Base-by-base conservation (phyloP, 2,329 filamentous ascomycete genomes). In the Incumbomyces delicatus region DNA sequence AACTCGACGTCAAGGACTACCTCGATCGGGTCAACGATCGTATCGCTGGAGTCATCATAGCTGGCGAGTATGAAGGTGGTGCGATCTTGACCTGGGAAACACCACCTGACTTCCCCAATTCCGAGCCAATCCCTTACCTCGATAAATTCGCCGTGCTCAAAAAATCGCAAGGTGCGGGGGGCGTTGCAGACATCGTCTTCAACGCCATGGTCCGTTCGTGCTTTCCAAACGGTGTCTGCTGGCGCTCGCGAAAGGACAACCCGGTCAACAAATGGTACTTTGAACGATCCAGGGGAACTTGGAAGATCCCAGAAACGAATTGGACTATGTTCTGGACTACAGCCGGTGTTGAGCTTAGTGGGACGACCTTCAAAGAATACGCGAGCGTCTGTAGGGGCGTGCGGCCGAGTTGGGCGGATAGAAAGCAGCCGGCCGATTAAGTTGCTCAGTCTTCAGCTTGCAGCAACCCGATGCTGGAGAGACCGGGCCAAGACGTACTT, bases 271-370 rank as follows among this genome's bases (percentile, higher is more conserved):
- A 95, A 63, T 98, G 92, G 92, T 98, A 98, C 64, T 95, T 96
- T 66, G 92, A 98, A 66, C 76, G 92, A 40, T 87, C 86, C 2
- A 71, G 77, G 40, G 92, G 92, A 0, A 89, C 82, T 2, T 85
- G 82, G 75, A 92, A 94, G 67, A 68, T 98, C 32, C 73, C 76
- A 1, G 80, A 77, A n/a, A 85, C 78, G 38, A 83, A 89, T 56
- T 98, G 92, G 92, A 87, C 88, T 2, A 95, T 96, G 88, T 98
- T 98, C 61, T 98, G 92, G 89, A 98, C 92, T 1, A 92, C 85
- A 0, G 77, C 78, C 39, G 71, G 82, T 47, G 68, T 78, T 36
- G 61, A 76, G 49, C 67, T 71, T 31, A 46, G 48, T 27, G 44
- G 41, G 3, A 66, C 71, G 50, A 72, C 66, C 40, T 77, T 87